Percentiles rank a stretch among this genome's conserved stretches.
phyloP scores from a whole-genome alignment of 1,284 basidiomycete species.

The Calocybe gambosa region DNA sequence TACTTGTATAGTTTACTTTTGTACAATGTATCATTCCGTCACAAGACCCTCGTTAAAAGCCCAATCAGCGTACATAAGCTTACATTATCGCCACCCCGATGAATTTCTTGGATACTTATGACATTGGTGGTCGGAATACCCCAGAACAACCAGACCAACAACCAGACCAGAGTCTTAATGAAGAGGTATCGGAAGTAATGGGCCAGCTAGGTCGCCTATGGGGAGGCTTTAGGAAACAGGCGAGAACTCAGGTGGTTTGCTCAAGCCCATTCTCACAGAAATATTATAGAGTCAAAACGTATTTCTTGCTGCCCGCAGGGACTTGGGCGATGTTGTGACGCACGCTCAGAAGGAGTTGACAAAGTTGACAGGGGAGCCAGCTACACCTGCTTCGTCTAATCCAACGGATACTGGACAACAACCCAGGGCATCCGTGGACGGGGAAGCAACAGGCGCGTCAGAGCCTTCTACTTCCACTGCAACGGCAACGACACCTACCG shows the following conservation, averaged over 20 bases:
- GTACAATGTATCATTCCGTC: conserved; percentile 3
- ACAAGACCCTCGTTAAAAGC: conserved; percentile 7
- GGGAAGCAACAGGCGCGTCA: conserved; percentile 1
- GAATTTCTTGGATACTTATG: conserved; percentile 71
- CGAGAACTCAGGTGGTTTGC: conserved; percentile 26
- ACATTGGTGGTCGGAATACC: conserved; percentile 44
- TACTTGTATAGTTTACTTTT: not conserved
- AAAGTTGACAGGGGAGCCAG: conserved; percentile 45
- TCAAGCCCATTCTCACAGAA: conserved; percentile 2
- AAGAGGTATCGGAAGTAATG: conserved; percentile 83
- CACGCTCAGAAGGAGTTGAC: conserved; percentile 80
- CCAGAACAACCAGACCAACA: conserved; percentile 17
- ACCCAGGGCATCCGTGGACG: not conserved
- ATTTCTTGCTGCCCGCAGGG: conserved; percentile 69
- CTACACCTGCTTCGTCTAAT: conserved; percentile 14
- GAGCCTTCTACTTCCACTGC: conserved; percentile 6
- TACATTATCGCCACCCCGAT: conserved; percentile 28
- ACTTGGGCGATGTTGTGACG: conserved; percentile 68
- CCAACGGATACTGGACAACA: conserved; percentile 1
- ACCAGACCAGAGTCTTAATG: conserved; percentile 64
- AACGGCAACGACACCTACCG: conserved; percentile 5
- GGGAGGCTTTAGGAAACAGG: conserved; percentile 87
- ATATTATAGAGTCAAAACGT: conserved; percentile 63
- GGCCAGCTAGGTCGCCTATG: conserved; percentile 81
- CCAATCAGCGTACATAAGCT: not conserved